These are phyloP conservation scores for Cryptococcus sp. DNA, from an alignment of 1,284 basidiomycete genomes.

Conservation along the genomic window DNA sequence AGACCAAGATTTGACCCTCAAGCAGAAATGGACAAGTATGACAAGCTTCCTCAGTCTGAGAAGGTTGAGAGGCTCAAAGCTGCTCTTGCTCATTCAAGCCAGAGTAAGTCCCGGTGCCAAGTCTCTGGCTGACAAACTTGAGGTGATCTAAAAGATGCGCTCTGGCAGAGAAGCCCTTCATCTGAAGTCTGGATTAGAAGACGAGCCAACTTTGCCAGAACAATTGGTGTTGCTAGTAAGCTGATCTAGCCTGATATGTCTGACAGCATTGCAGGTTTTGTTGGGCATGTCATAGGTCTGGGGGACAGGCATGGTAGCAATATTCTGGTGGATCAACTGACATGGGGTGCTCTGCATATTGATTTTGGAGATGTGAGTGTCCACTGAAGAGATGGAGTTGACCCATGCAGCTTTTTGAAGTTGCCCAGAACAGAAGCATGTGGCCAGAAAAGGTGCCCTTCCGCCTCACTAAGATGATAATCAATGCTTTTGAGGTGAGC, in stretches of 20 bases:
- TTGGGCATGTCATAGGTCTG: conserved; percentile 47
- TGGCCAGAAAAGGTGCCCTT: conserved; percentile 49
- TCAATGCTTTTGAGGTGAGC: conserved; percentile 46
- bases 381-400: not conserved
- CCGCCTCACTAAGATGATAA: conserved; percentile 49
- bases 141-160: conserved; percentile 44
- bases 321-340: conserved; percentile 47
- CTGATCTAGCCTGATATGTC: not conserved
- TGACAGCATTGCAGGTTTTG: conserved; percentile 28
- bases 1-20: conserved; percentile 32
- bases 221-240: conserved; percentile 45
- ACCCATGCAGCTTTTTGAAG: conserved; percentile 33
- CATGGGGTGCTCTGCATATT: conserved; percentile 49
- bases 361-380: conserved; percentile 49
- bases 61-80: conserved; percentile 43
- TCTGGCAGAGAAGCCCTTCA: conserved; percentile 46
- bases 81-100: conserved; percentile 41
- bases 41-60: conserved; percentile 38
- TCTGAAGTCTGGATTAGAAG: conserved; percentile 47
- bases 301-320: conserved; percentile 49
- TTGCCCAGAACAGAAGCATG: conserved; percentile 36
- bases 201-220: conserved; percentile 47
- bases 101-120: conserved; percentile 28
- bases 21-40: conserved; percentile 41
- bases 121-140: not conserved